Conservation (phyloP, 1,284 basidiomycete genomes). For the Ceratobasidium sp. region DNA sequence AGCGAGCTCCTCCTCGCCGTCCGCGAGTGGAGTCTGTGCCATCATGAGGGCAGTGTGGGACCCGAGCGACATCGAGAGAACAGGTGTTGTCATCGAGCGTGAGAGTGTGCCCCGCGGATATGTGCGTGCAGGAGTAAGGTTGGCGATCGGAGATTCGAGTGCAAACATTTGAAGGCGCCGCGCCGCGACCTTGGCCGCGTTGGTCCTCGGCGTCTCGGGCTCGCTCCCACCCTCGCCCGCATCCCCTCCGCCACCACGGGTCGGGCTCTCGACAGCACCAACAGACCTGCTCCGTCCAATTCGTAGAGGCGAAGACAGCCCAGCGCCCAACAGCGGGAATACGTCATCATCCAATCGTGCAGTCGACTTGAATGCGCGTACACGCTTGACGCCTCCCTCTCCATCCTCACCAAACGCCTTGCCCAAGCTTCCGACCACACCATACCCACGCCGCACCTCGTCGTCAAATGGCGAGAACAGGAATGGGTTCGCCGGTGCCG, state of each 20-base stretch:
- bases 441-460: slow-evolving; percentile 26
- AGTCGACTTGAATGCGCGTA: slow-evolving; percentile 37
- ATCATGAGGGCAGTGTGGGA: slow-evolving; percentile 27
- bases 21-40: slow-evolving; percentile 30
- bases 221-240: slow-evolving; percentile 34
- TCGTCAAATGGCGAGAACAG: slow-evolving; percentile 40
- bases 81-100: slow-evolving; percentile 33
- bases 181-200: slow-evolving; percentile 41
- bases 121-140: slow-evolving; percentile 25
- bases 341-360: slow-evolving; percentile 31
- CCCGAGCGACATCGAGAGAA: slow-evolving; percentile 25
- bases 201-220: slow-evolving; percentile 35
- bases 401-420: slow-evolving; percentile 39
- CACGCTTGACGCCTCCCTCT: slow-evolving; percentile 29
- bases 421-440: slow-evolving; percentile 28
- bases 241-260: slow-evolving; percentile 11
- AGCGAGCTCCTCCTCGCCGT: slow-evolving; percentile 39
- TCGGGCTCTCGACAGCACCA: slow-evolving; percentile 19
- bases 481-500: slow-evolving; percentile 13
- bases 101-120: slow-evolving; percentile 24
- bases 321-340: slow-evolving; percentile 25
- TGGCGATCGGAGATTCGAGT: slow-evolving; percentile 36
- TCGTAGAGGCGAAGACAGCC: slow-evolving; percentile 18
- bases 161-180: slow-evolving; percentile 37
- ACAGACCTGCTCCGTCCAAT: slow-evolving; percentile 30